Evolutionary conservation across 1,139 yeast genomes (phyloP).

Genomic region (Suhomyces atakaporum): DNA sequence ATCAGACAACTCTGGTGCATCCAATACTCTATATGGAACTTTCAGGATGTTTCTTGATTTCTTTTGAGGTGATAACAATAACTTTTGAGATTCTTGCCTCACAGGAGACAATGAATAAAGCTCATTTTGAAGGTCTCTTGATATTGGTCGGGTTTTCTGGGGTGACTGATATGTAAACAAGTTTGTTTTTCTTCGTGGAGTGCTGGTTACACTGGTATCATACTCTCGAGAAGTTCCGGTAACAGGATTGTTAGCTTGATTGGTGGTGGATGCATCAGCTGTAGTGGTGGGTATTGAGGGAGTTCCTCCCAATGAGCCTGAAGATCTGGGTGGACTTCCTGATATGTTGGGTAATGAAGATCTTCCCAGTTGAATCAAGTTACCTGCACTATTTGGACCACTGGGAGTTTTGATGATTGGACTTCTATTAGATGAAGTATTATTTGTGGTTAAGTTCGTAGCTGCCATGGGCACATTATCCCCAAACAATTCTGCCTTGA

Average conservation of each 20-base stretch:
- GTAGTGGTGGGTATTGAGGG: conserved; percentile 5
- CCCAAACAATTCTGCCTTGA: conserved; percentile 90
- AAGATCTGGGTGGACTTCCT: conserved; percentile 13
- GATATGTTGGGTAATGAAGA: conserved; percentile 5
- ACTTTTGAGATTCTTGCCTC: conserved; percentile 79
- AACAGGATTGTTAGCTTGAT: conserved; percentile 2
- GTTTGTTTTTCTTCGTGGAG: conserved; percentile 62
- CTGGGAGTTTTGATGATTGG: conserved; percentile 12
- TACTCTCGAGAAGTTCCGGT: conserved; percentile 13
- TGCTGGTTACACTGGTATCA: conserved; percentile 35
- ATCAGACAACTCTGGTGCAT: conserved; percentile 94
- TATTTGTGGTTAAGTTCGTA: conserved; percentile 27
- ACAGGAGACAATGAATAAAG: conserved; percentile 85
- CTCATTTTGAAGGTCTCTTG: conserved; percentile 66
- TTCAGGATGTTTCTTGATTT: conserved; percentile 76
- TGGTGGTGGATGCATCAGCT: conserved; percentile 5
- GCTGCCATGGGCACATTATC: conserved; percentile 69
- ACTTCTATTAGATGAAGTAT: conserved; percentile 13
- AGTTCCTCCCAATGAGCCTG: conserved; percentile 9
- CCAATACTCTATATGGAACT: conserved; percentile 89
- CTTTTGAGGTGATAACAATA: conserved; percentile 79
- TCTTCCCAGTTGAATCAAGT: conserved; percentile 13
- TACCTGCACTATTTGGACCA: conserved; percentile 29
- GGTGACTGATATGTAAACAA: conserved; percentile 74
- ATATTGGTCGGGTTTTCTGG: conserved; percentile 58